A percentile compares a stretch with the other conserved stretches of the same genome.
These are phyloP conservation scores for Phoma sp. DNA, from an alignment of 2,329 filamentous ascomycete genomes.

Conservation along the genomic window DNA sequence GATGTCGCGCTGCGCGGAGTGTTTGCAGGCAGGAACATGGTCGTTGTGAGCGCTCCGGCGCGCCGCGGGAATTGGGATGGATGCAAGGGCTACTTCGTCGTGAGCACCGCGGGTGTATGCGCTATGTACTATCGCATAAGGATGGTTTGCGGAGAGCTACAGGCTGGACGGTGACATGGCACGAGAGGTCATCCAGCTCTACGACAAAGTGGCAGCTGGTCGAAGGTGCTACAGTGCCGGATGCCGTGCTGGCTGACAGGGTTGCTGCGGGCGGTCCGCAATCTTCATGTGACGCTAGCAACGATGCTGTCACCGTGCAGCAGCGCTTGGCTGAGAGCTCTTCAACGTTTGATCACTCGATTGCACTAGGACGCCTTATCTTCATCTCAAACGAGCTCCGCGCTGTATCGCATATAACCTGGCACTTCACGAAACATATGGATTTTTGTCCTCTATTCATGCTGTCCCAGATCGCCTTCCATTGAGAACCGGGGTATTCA, in stretches of 20 bases:
- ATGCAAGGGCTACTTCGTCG: conserved; percentile 28
- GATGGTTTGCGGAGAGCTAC: conserved; percentile 8
- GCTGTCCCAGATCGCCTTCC: neutral
- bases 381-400: too few relatives aligned
- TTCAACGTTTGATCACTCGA: too few relatives aligned
- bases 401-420: too few relatives aligned
- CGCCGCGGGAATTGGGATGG: conserved; percentile 30
- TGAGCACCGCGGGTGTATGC: neutral
- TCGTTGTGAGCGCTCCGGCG: conserved; percentile 20
- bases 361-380: too few relatives aligned
- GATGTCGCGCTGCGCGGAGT: conserved; percentile 27
- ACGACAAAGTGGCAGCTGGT: conserved; percentile 2
- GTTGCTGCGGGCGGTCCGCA: conserved; percentile 12
- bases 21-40: conserved; percentile 10
- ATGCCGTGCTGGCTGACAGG: conserved; percentile 26
- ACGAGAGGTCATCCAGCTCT: neutral
- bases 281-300: conserved; percentile 30
- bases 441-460: neutral
- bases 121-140: neutral
- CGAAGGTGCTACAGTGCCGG: conserved; percentile 7
- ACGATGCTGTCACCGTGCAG: conserved; percentile 19
- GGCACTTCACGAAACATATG: neutral
- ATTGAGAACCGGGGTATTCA: conserved; percentile 11
- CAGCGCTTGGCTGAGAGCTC: neutral
- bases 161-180: conserved; percentile 22